phyloP scores from a whole-genome alignment of 305 asterid species.

The Solanum chacoense region DNA sequence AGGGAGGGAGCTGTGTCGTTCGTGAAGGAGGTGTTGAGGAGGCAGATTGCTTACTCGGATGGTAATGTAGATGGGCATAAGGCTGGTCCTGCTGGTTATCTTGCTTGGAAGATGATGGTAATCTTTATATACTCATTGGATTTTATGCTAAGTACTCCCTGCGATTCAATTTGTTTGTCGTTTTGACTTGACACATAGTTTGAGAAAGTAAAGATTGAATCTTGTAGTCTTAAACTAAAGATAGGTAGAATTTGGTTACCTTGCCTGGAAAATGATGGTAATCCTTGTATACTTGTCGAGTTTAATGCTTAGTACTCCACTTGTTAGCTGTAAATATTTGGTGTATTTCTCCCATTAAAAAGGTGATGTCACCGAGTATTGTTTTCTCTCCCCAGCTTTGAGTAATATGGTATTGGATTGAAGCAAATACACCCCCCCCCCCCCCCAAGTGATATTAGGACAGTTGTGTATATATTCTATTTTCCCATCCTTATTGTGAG shows the following conservation, averaged over 20 bases:
- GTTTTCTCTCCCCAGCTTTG: not conserved
- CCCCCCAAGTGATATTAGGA: not conserved
- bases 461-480: not conserved
- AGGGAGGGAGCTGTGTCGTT: constrained; percentile 46
- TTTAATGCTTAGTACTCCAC: not conserved
- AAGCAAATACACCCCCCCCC: not conserved
- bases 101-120: constrained; percentile 99
- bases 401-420: too few relatives aligned
- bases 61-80: constrained; percentile 43
- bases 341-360: not conserved
- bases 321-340: not conserved
- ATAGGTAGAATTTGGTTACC: constrained; percentile 31
- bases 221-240: not conserved
- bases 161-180: not conserved
- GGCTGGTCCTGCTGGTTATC: constrained; percentile 85
- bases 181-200: not conserved
- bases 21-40: constrained; percentile 69
- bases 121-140: not conserved
- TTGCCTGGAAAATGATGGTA: constrained; percentile 66
- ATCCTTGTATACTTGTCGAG: not conserved
- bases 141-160: not conserved
- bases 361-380: not conserved
- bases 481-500: not conserved
- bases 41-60: constrained; percentile 40
- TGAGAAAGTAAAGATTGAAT: not conserved